Conservation (phyloP, 2,329 filamentous ascomycete species). For the Sphaerulina musiva region DNA sequence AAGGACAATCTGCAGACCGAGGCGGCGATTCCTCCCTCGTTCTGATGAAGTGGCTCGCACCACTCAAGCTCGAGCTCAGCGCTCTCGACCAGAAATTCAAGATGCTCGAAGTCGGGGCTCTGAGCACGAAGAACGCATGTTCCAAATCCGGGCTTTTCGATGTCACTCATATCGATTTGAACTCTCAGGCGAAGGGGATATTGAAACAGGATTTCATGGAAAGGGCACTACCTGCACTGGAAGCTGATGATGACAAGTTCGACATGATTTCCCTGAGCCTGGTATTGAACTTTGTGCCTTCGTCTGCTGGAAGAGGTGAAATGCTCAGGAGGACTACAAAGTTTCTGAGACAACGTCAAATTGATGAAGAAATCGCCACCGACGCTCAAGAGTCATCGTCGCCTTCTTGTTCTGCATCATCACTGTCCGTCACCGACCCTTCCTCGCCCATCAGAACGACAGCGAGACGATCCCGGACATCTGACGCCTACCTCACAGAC, state of each 20-base stretch:
- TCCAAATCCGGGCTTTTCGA: slow-evolving; percentile 64
- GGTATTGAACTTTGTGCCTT: slow-evolving; percentile 89
- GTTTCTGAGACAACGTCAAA: slow-evolving; percentile 51
- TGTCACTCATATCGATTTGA: slow-evolving; percentile 79
- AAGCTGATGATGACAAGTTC: slow-evolving; percentile 47
- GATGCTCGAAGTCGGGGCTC: slow-evolving; percentile 82
- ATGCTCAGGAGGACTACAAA: slow-evolving; percentile 74
- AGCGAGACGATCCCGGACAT: slow-evolving; percentile 7
- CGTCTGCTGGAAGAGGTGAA: slow-evolving; percentile 64
- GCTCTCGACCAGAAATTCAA: slow-evolving; percentile 39
- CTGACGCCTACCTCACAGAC: slow-evolving; percentile 3
- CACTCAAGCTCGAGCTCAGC: not conserved
- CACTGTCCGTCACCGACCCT: not conserved
- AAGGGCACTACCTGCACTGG: slow-evolving; percentile 59
- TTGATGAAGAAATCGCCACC: not conserved
- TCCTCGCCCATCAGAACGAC: not conserved
- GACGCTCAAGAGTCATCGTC: not conserved
- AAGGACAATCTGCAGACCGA: slow-evolving; percentile 53
- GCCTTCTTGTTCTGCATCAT: not conserved
- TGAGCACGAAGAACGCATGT: slow-evolving; percentile 79
- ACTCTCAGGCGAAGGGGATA: slow-evolving; percentile 77
- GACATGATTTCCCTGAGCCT: slow-evolving; percentile 88
- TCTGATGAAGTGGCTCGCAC: slow-evolving; percentile 52
- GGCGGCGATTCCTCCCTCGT: slow-evolving; percentile 59
- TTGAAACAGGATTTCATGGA: slow-evolving; percentile 91